These are phyloP conservation scores for Aspergillus glaucus DNA, from an alignment of 2,329 filamentous ascomycete species.

Conservation along the genomic window DNA sequence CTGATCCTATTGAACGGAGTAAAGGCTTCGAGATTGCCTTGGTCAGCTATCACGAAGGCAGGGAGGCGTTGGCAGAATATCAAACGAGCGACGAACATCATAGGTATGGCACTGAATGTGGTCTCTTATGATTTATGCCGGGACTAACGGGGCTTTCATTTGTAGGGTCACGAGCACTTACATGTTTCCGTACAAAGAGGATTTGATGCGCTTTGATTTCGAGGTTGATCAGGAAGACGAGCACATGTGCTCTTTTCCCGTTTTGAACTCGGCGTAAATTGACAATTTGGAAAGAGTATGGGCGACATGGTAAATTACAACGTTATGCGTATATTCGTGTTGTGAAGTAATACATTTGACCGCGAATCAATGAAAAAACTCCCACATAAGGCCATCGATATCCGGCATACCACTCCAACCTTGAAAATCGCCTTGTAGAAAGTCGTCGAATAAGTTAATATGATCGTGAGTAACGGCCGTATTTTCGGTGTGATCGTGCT, in stretches of 20 bases:
- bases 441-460: slow-evolving; percentile 17
- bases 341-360: neutral
- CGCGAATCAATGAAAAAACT: slow-evolving; percentile 14
- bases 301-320: neutral
- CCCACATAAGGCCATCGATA: slow-evolving; percentile 26
- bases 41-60: slow-evolving; percentile 47
- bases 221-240: slow-evolving; percentile 38
- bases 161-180: slow-evolving; percentile 46
- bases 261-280: neutral
- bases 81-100: slow-evolving; percentile 50
- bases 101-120: slow-evolving; percentile 26
- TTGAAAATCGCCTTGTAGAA: slow-evolving; percentile 17
- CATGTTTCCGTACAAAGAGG: slow-evolving; percentile 49
- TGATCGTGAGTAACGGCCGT: slow-evolving; percentile 7
- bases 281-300: neutral
- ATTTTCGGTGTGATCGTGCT: slow-evolving; percentile 17
- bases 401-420: slow-evolving; percentile 21
- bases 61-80: slow-evolving; percentile 44
- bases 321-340: neutral
- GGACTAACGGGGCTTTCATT: neutral
- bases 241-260: slow-evolving; percentile 12
- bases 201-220: slow-evolving; percentile 51
- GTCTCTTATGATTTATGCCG: neutral
- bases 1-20: slow-evolving; percentile 46
- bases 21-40: slow-evolving; percentile 50